Conservation (phyloP, 805 yeast genomes). For the Sugiyamaella smithiae region DNA sequence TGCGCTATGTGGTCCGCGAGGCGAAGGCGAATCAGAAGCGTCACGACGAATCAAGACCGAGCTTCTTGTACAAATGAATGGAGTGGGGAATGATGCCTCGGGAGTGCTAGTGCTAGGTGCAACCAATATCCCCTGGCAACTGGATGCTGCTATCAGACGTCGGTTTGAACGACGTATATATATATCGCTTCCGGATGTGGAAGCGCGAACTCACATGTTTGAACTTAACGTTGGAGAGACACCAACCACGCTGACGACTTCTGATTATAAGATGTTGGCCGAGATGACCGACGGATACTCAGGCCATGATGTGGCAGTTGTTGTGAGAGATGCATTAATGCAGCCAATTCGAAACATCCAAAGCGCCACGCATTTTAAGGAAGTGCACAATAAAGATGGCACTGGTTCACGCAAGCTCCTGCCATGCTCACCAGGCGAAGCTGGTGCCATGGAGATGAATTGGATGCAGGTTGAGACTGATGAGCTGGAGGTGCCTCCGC, state of each 20-base stretch:
- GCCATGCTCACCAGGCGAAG: slow-evolving; percentile 98
- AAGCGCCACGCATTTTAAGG: slow-evolving; percentile 88
- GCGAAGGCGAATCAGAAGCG: slow-evolving; percentile 97
- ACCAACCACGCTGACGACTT: slow-evolving; percentile 70
- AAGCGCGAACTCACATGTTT: slow-evolving; percentile 90
- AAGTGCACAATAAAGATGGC: slow-evolving; percentile 35
- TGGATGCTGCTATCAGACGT: slow-evolving; percentile 95
- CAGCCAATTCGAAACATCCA: slow-evolving; percentile 96
- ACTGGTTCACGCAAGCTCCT: slow-evolving; percentile 47
- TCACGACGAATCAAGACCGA: slow-evolving; percentile 95
- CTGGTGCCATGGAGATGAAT: slow-evolving; percentile 78
- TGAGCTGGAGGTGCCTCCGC: slow-evolving; percentile 83
- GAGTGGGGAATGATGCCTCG: slow-evolving; percentile 90
- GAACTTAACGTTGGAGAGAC: slow-evolving; percentile 88
- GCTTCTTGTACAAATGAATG: slow-evolving; percentile 95
- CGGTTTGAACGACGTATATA: slow-evolving; percentile 94
- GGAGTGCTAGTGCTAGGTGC: slow-evolving; percentile 97
- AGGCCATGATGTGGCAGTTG: slow-evolving; percentile 96
- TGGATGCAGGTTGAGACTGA: slow-evolving; percentile 93
- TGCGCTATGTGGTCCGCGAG: slow-evolving; percentile 96
- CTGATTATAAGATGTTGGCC: slow-evolving; percentile 75
- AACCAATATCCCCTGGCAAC: slow-evolving; percentile 98
- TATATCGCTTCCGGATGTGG: slow-evolving; percentile 91
- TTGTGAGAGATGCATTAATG: slow-evolving; percentile 96
- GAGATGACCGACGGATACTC: slow-evolving; percentile 97